phyloP scores from a whole-genome alignment of 805 yeast species.

The Candida fluviatilis region DNA sequence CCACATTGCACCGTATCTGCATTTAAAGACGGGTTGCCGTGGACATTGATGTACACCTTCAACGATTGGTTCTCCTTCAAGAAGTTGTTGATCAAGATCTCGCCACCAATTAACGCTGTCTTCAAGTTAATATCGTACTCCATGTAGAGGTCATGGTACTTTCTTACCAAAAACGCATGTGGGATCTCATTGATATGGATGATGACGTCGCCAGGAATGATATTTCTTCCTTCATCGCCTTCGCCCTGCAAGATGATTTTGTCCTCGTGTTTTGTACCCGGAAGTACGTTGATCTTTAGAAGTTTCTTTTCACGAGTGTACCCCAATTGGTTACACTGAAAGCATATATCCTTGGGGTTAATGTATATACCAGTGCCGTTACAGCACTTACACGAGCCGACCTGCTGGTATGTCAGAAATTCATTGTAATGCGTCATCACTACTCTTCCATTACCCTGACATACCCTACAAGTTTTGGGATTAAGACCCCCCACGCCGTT shows the following conservation, averaged over 20 bases:
- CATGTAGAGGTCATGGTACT: constrained; percentile 41
- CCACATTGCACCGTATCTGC: constrained; percentile 25
- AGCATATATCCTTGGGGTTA: constrained; percentile 19
- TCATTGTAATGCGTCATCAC: constrained; percentile 41
- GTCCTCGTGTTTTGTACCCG: constrained; percentile 54
- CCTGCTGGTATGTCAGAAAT: constrained; percentile 37
- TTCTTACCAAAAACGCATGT: constrained; percentile 38
- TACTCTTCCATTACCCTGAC: constrained; percentile 44
- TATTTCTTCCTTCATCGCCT: constrained; percentile 59
- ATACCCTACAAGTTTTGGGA: constrained; percentile 29
- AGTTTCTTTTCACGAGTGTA: constrained; percentile 46
- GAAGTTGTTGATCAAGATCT: constrained; percentile 30
- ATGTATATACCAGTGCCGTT: constrained; percentile 30
- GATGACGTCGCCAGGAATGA: constrained; percentile 65
- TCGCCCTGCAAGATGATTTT: constrained; percentile 51
- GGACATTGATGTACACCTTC: constrained; percentile 30
- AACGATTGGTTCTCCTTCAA: constrained; percentile 29
- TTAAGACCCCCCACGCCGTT: constrained; percentile 48
- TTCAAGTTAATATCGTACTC: constrained; percentile 45
- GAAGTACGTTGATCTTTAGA: constrained; percentile 48
- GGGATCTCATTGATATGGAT: constrained; percentile 45
- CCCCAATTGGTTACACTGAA: constrained; percentile 33
- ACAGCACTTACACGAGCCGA: constrained; percentile 29
- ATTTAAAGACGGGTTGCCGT: constrained; percentile 20
- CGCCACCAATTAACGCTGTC: constrained; percentile 59